Evolutionary conservation across 306 rosid species (phyloP).

Genomic region (Ziziphus jujuba): DNA sequence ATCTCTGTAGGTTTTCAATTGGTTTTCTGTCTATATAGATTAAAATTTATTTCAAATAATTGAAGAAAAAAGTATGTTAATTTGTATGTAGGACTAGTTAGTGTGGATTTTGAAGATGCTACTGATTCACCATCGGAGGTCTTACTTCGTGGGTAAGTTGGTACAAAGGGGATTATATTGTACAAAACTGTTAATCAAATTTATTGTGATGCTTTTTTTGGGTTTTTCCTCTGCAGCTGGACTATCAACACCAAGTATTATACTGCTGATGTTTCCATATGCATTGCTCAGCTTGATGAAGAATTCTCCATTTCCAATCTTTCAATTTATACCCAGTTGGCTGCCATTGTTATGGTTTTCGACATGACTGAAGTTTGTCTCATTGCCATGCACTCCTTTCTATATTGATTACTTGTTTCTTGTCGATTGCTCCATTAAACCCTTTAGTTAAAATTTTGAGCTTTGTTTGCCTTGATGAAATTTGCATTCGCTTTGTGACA

Average conservation of each 20-base stretch:
- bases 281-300: slow-evolving; percentile 69
- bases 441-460: not conserved
- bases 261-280: slow-evolving; percentile 75
- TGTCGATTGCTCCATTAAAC: not conserved
- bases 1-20: not conserved
- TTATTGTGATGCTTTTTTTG: not conserved
- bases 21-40: not conserved
- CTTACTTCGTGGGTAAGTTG: slow-evolving; percentile 59
- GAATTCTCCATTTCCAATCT: slow-evolving; percentile 49
- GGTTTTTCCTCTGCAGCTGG: slow-evolving; percentile 54
- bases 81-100: slow-evolving; percentile 54
- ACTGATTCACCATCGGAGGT: slow-evolving; percentile 57
- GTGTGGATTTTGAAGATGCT: slow-evolving; percentile 60
- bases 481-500: slow-evolving; percentile 1
- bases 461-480: slow-evolving; percentile 4
- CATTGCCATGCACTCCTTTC: slow-evolving; percentile 7
- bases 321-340: slow-evolving; percentile 47
- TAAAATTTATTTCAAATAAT: not conserved
- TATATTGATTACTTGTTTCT: slow-evolving; percentile 13
- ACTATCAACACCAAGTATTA: slow-evolving; percentile 73
- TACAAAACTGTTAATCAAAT: not conserved
- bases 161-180: not conserved
- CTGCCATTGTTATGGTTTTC: slow-evolving; percentile 81
- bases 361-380: slow-evolving; percentile 72
- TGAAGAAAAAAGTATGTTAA: not conserved